Evolutionary conservation across 148 eudicot species (phyloP), one percentile per base, ranked within the genome.

Genomic region (Chenopodium formosanum): DNA sequence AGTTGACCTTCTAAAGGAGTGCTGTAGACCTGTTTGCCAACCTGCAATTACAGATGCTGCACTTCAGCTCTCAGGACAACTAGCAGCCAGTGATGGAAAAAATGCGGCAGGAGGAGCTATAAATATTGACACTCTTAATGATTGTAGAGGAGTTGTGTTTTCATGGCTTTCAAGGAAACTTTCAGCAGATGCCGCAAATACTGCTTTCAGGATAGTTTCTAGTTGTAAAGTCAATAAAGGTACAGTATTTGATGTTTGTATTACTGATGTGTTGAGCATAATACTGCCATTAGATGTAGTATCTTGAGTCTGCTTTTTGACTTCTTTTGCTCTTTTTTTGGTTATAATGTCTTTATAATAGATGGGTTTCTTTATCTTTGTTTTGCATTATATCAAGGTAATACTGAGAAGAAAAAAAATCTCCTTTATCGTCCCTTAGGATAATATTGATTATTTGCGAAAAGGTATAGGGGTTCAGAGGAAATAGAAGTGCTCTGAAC

Each of bases 171-270:
- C 99, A 22, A 86, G 93, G 84, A 92, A 92, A 79, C 97, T 96
- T 58, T 74, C 97, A 62, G 80, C 86, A 66, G 94, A 94, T 64
- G 87, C 84, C 82, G 98, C 99, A 64, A 90, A 96, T 83, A 74
- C 84, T 82, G 92, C 90, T 1, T 90, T 91, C 82, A 89, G 99
- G 79, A 87, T 87, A 81, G 83, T 96, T 81, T 88, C 95, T 87
- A 83, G 97, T 48, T 96, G 99, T 82, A 96, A 94, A 89, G 91
- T 92, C 44, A 96, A 94, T 90, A 93, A 88, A 93, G 98, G 98
- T 95, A 87, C 17, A 23, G 20, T 50, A 20, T 62, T 66, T 70
- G 20, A 31, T 73, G 63, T 48, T 71, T 58, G 76, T 67, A n/a
- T 46, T n/a, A 47, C 37, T 77, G 80, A 29, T 23, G 46, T 56